Base-by-base conservation (phyloP, 169 alveolate species). In the Besnoitia besnoiti region DNA sequence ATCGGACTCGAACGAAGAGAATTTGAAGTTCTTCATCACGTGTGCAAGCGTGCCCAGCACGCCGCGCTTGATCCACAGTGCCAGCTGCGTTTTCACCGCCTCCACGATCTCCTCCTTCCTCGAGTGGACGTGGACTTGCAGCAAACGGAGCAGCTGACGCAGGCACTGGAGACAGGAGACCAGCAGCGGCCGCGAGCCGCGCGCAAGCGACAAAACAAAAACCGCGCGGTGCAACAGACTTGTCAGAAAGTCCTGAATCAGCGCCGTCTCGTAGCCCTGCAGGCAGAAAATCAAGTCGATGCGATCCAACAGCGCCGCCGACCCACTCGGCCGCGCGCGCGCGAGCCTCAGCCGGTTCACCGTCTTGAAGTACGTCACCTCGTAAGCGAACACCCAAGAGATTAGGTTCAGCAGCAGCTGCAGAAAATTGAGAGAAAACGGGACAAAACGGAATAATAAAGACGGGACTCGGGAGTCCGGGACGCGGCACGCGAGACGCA, bases 71-170 rank as follows among this genome's bases (percentile, higher is more conserved):
- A 89, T 27, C 93, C 93, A 89, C 33, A 79, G 39, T 10, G 59
- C 76, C 0, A 75, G 61, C 42, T 89, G 93, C 51, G 59, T 62
- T 82, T 51, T 79, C 89, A 89, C 93, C 44, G 93, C 93, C 39
- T 84, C 88, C 39, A 84, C 77, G 46, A 89, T 39, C 62, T 73
- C 93, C 42, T 47, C 50, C 27, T 55, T 39, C 44, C 55, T 44
- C 85, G 73, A 33, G 50, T 55, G 14, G n/a, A 49, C 89, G 42
- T 89, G 93, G 87, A 89, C 76, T 80, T 89, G 89, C 77, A 89
- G 82, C n/a, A 89, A 24, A 61, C 93, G 88, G 59, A 89, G 93
- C 80, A 89, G 93, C 89, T 89, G 93, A 21, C 93, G 76, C 82
- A 89, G 88, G 47, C 93, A 89, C 55, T 80, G 93, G 16, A 89